A percentile compares a stretch with the other conserved stretches of the same genome.
phyloP scores from a whole-genome alignment of 2,329 filamentous ascomycete genomes.

The Waltergamsia citrina region DNA sequence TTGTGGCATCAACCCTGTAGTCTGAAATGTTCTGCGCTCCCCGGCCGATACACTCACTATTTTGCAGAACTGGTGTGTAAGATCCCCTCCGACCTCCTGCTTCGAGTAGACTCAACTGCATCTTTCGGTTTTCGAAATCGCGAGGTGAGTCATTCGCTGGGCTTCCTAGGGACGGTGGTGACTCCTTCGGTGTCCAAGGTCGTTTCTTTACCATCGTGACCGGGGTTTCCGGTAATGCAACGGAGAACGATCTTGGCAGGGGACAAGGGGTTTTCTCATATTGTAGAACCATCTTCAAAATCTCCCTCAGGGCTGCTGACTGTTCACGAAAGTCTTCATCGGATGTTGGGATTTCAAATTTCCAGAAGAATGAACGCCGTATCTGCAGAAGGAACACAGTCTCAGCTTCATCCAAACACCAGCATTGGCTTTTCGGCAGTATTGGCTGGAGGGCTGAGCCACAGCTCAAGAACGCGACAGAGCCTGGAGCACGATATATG shows the following conservation, averaged over 20 bases:
- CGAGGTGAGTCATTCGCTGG: conserved; percentile 44
- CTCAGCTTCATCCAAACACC: conserved; percentile 79
- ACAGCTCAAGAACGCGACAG: conserved; percentile 81
- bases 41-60: too few relatives aligned
- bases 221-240: conserved; percentile 62
- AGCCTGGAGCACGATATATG: conserved; percentile 79
- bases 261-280: conserved; percentile 87
- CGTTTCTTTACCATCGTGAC: conserved; percentile 55
- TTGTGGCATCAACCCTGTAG: too few relatives aligned
- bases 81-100: too few relatives aligned
- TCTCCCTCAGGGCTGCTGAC: conserved; percentile 57
- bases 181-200: conserved; percentile 52
- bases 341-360: conserved; percentile 71
- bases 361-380: conserved; percentile 75
- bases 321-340: conserved; percentile 37
- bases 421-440: conserved; percentile 82
- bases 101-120: not conserved
- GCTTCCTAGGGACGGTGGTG: too few relatives aligned
- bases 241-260: conserved; percentile 67
- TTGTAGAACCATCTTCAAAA: conserved; percentile 63
- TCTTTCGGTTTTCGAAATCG: conserved; percentile 24
- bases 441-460: conserved; percentile 78
- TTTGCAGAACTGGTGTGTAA: too few relatives aligned
- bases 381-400: conserved; percentile 81
- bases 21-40: too few relatives aligned